Conservation (phyloP, 2,329 filamentous ascomycete genomes). For the Trichoderma cornu-damae region DNA sequence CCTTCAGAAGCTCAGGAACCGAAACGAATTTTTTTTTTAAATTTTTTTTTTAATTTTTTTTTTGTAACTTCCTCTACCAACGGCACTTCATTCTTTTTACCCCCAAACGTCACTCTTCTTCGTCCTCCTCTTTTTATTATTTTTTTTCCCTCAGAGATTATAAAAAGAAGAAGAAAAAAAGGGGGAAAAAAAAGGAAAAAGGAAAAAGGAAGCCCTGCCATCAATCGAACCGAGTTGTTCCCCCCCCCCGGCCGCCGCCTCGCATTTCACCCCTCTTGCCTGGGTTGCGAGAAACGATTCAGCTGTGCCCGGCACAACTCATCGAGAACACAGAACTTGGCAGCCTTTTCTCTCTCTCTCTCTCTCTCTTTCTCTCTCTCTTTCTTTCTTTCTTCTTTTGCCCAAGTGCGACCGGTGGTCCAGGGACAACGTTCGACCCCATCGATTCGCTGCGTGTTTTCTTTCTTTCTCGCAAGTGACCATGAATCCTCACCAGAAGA, state of each 20-base stretch:
- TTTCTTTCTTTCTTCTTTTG: too few relatives aligned
- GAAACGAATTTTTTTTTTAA: slow-evolving; percentile 3
- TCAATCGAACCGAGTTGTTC: neutral
- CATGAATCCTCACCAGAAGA: slow-evolving; percentile 97
- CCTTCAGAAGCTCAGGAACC: slow-evolving; percentile 12
- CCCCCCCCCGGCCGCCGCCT: too few relatives aligned
- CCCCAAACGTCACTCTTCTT: neutral
- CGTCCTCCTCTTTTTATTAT: neutral
- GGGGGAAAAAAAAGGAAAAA: too few relatives aligned
- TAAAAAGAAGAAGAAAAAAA: too few relatives aligned
- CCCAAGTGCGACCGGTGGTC: neutral
- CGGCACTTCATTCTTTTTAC: neutral
- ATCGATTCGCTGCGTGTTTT: neutral
- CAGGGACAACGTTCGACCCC: neutral
- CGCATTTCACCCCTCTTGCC: slow-evolving; percentile 2
- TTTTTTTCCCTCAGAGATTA: too few relatives aligned
- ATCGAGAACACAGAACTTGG: neutral
- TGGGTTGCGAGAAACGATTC: neutral
- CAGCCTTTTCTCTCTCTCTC: neutral
- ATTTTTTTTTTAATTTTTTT: neutral
- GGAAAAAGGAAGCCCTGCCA: too few relatives aligned
- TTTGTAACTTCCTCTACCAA: neutral
- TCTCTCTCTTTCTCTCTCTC: too few relatives aligned
- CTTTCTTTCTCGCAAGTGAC: slow-evolving; percentile 27
- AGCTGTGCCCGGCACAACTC: neutral